phyloP scores from a whole-genome alignment of 768 basidiomycete genomes.

The Podaxis pistillaris region DNA sequence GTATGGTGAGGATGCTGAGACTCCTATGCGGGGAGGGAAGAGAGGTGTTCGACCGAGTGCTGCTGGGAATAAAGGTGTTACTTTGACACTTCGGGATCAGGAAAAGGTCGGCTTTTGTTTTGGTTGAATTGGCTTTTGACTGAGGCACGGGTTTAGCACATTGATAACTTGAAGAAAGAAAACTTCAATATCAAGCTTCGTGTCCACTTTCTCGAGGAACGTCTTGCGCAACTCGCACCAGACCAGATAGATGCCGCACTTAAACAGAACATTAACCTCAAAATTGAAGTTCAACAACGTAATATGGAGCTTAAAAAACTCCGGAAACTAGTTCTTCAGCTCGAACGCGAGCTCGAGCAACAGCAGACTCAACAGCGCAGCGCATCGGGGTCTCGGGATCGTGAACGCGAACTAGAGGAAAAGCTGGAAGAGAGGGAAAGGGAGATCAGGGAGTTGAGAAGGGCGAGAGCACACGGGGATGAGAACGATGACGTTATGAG shows the following conservation, averaged over 20 bases:
- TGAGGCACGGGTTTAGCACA: constrained; percentile 57
- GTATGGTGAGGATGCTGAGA: constrained; percentile 17
- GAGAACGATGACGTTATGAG: constrained; percentile 55
- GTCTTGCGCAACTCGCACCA: constrained; percentile 83
- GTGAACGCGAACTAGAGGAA: constrained; percentile 15
- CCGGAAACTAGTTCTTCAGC: constrained; percentile 83
- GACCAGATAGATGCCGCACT: constrained; percentile 91
- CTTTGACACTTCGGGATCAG: constrained; percentile 89
- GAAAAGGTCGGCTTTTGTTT: constrained; percentile 69
- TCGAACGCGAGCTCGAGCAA: constrained; percentile 76
- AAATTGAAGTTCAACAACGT: constrained; percentile 87
- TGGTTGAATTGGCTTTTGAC: background rate
- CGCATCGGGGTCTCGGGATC: constrained; percentile 27
- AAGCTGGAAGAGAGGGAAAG: constrained; percentile 45
- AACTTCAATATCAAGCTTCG: constrained; percentile 96
- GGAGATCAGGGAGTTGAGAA: constrained; percentile 66
- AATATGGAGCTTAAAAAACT: constrained; percentile 90
- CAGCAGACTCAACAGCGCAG: constrained; percentile 51
- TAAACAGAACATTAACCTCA: constrained; percentile 91
- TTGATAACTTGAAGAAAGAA: constrained; percentile 94
- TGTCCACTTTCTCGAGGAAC: constrained; percentile 93
- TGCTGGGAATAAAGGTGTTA: constrained; percentile 38
- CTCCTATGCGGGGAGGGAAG: constrained; percentile 5
- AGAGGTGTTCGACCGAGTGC: constrained; percentile 34
- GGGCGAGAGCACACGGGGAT: constrained; percentile 37